Evolutionary conservation across 2,329 filamentous ascomycete genomes (phyloP).

Genomic region (Botrytis fragariae): DNA sequence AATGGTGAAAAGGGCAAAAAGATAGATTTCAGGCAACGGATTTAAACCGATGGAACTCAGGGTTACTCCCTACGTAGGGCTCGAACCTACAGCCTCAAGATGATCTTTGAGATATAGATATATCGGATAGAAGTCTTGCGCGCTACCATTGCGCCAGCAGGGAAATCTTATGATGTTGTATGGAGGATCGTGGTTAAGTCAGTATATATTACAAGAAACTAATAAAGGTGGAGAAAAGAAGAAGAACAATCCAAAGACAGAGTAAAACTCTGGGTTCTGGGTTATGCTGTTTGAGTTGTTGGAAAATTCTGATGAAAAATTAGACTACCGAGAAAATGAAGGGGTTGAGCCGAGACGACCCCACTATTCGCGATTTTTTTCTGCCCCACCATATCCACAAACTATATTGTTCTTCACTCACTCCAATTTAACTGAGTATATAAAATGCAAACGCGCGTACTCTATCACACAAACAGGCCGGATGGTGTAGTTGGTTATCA

Average conservation of each 20-base stretch:
- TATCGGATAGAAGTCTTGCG: not conserved
- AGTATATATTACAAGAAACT: rapidly evolving
- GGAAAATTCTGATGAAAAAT: not conserved
- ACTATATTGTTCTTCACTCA: not conserved
- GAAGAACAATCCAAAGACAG: not conserved
- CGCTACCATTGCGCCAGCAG: slow-evolving; percentile 18
- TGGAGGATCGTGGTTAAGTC: rapidly evolving
- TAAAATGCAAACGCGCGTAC: too few relatives aligned
- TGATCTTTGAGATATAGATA: not conserved
- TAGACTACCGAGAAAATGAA: slow-evolving; percentile 10
- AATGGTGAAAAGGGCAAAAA: not conserved
- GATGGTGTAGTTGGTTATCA: slow-evolving; percentile 19
- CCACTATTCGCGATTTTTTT: not conserved
- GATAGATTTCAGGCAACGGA: not conserved
- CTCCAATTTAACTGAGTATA: too few relatives aligned
- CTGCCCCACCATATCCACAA: not conserved
- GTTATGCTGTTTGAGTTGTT: not conserved
- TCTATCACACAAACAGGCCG: too few relatives aligned
- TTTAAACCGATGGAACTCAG: not conserved
- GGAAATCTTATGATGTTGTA: not conserved
- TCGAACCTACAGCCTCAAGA: slow-evolving; percentile 13
- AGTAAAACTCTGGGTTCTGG: not conserved
- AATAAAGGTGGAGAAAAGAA: not conserved
- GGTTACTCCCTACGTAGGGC: not conserved
- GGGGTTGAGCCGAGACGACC: slow-evolving; percentile 8